These are phyloP conservation scores for Kregervanrija delftensis DNA, from an alignment of 805 yeast species.

Conservation along the genomic window DNA sequence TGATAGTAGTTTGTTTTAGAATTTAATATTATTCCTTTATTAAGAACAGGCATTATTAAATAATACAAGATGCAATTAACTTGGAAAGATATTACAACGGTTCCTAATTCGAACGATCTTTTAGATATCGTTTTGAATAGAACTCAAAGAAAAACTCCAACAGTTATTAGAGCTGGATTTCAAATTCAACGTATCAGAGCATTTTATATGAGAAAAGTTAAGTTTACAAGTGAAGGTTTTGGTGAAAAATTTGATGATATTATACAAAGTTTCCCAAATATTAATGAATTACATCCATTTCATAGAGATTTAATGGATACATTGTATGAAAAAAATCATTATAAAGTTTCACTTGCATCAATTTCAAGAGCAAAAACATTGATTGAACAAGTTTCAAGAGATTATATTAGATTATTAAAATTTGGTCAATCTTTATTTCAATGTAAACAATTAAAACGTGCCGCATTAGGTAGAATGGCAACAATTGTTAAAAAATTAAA, in stretches of 20 bases:
- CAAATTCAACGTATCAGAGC: constrained; percentile 94
- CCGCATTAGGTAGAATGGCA: constrained; percentile 99
- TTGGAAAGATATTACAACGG: constrained; percentile 97
- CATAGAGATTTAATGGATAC: constrained; percentile 98
- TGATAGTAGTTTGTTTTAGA: not conserved
- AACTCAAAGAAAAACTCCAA: constrained; percentile 98
- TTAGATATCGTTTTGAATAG: constrained; percentile 94
- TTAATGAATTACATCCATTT: constrained; percentile 96
- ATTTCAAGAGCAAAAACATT: constrained; percentile 88
- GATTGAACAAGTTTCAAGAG: constrained; percentile 94
- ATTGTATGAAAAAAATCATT: constrained; percentile 94
- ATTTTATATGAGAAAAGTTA: constrained; percentile 97
- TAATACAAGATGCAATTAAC: constrained; percentile 73
- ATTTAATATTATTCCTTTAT: not conserved
- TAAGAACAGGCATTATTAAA: not conserved
- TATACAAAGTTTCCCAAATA: constrained; percentile 86
- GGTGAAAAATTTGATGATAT: constrained; percentile 85
- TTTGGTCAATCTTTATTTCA: constrained; percentile 97
- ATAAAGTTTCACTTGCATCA: constrained; percentile 93
- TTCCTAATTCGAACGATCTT: constrained; percentile 86
- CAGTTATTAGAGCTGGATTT: constrained; percentile 96
- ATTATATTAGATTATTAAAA: constrained; percentile 86
- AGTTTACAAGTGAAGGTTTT: constrained; percentile 94
- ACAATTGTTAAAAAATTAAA: constrained; percentile 92
- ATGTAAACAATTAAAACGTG: constrained; percentile 97